phyloP scores from a whole-genome alignment of 495 filamentous ascomycete species.

The Penicillium flavigenum region DNA sequence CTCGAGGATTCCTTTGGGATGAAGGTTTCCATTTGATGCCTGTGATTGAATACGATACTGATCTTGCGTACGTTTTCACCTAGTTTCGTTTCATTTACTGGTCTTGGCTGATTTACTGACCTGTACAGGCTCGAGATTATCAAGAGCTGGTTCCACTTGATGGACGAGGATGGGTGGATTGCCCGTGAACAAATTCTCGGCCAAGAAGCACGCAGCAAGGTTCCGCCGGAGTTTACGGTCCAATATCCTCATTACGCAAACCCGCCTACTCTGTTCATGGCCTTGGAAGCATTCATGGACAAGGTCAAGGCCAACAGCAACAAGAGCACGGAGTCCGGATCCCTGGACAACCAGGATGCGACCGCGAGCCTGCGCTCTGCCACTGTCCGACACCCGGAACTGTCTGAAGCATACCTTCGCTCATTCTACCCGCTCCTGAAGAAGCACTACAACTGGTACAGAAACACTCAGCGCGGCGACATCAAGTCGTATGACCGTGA shows the following conservation, averaged over 20 bases:
- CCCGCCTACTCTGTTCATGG: constrained; percentile 93
- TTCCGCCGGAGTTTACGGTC: constrained; percentile 89
- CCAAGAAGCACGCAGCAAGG: constrained; percentile 91
- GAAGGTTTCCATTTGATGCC: constrained; percentile 96
- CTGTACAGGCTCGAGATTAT: constrained; percentile 71
- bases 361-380: constrained; percentile 49
- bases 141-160: constrained; percentile 91
- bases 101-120: constrained; percentile 12
- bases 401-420: constrained; percentile 71
- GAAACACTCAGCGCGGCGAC: constrained; percentile 85
- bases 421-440: constrained; percentile 89
- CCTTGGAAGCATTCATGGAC: constrained; percentile 77
- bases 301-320: constrained; percentile 57
- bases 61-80: constrained; percentile 61
- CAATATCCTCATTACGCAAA: constrained; percentile 99
- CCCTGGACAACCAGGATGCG: constrained; percentile 25
- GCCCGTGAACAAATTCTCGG: constrained; percentile 95
- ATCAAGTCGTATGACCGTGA: constrained; percentile 87
- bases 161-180: constrained; percentile 98
- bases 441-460: constrained; percentile 92
- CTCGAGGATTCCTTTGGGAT: constrained; percentile 95
- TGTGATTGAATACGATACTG: constrained; percentile 88
- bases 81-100: not conserved
- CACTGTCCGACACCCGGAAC: constrained; percentile 63
- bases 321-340: constrained; percentile 26